Evolutionary conservation across 495 filamentous ascomycete genomes (phyloP).

Genomic region (Achaetomiella virescens): DNA sequence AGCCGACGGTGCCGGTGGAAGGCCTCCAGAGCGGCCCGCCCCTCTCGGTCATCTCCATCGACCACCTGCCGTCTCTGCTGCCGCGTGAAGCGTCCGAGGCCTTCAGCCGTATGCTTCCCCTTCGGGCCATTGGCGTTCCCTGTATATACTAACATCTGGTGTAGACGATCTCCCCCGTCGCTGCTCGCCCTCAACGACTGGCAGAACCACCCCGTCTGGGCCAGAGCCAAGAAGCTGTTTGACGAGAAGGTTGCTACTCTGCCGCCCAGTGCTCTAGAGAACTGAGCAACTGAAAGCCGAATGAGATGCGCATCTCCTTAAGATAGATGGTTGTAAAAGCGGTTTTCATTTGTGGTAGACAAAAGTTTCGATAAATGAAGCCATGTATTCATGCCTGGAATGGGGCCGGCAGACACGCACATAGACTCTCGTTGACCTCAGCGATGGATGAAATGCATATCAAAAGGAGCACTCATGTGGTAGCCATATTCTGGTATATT

Average conservation of each 20-base stretch:
- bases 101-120: conserved; percentile 58
- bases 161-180: conserved; percentile 59
- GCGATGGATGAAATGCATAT: not conserved
- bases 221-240: conserved; percentile 76
- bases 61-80: conserved; percentile 82
- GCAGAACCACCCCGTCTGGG: conserved; percentile 68
- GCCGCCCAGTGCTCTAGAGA: conserved; percentile 44
- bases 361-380: not conserved
- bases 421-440: not conserved
- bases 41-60: conserved; percentile 76
- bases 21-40: conserved; percentile 50
- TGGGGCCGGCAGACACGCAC: too few species aligned
- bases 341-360: not conserved
- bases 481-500: not conserved
- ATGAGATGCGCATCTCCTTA: not conserved
- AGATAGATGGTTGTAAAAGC: conserved; percentile 1
- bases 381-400: not conserved
- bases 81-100: conserved; percentile 82
- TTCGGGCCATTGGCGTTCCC: too few species aligned
- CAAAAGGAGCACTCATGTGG: not conserved
- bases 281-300: conserved; percentile 13
- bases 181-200: conserved; percentile 73
- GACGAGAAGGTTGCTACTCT: conserved; percentile 74
- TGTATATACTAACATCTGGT: not conserved
- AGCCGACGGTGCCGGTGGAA: conserved; percentile 73